phyloP scores from a whole-genome alignment of 2,329 filamentous ascomycete species.

The Beauveria asiatica region DNA sequence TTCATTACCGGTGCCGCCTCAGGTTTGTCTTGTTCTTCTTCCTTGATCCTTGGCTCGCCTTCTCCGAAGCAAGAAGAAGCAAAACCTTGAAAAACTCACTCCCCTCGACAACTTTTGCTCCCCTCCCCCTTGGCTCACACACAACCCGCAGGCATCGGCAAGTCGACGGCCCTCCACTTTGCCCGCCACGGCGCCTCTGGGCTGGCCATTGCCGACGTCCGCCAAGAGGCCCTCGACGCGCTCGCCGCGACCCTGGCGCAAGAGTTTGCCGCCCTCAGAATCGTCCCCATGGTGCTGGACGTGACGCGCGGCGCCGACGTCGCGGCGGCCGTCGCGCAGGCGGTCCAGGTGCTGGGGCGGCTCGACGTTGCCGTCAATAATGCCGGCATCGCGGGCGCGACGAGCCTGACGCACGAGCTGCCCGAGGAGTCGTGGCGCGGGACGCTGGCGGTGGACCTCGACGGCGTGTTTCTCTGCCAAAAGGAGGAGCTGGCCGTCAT shows the following conservation, averaged over 20 bases:
- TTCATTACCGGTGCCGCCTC: conserved; percentile 41
- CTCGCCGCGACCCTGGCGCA: conserved; percentile 26
- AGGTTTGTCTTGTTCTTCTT: conserved; percentile 22
- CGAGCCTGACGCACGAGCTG: conserved; percentile 44
- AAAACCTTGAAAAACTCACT: background rate
- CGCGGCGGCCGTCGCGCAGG: conserved; percentile 31
- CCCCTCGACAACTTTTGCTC: too few relatives aligned
- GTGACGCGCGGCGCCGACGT: conserved; percentile 36
- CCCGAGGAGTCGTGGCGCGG: conserved; percentile 37
- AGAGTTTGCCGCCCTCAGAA: conserved; percentile 30
- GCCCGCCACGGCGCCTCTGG: conserved; percentile 38
- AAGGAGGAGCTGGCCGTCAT: conserved; percentile 42
- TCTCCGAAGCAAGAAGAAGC: too few relatives aligned
- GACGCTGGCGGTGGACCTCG: conserved; percentile 32
- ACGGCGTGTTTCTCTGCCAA: conserved; percentile 50
- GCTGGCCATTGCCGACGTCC: conserved; percentile 39
- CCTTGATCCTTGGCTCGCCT: background rate
- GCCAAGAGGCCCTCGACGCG: conserved; percentile 23
- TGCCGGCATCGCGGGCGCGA: conserved; percentile 37
- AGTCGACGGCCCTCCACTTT: conserved; percentile 36
- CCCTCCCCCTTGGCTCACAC: too few relatives aligned
- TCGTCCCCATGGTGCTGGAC: conserved; percentile 35
- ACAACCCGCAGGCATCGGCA: conserved; percentile 35
- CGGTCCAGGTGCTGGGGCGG: conserved; percentile 38
- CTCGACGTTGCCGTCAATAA: conserved; percentile 37